Percentiles rank a stretch among this genome's conserved stretches.
Conservation (phyloP, 345 rosid genomes). For the Eucalyptus decipiens region DNA sequence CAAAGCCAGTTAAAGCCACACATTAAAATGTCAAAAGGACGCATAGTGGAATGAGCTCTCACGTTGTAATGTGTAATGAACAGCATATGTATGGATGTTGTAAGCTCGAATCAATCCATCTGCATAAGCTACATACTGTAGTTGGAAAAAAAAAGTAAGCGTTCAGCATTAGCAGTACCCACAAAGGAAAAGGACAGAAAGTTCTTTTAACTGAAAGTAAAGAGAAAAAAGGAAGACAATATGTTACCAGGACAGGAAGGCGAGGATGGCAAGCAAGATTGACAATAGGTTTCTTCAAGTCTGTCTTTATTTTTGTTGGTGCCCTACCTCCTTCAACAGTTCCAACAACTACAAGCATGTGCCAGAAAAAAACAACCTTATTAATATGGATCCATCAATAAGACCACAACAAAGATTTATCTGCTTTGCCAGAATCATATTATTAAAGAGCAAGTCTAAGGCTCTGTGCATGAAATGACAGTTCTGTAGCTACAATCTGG, state of each 20-base stretch:
- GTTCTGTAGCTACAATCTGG: neutral
- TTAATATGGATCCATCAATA: neutral
- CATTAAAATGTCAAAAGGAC: neutral
- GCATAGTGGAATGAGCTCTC: conserved; percentile 7
- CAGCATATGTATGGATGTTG: conserved; percentile 90
- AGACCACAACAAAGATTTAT: neutral
- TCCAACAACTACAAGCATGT: conserved; percentile 72
- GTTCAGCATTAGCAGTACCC: neutral
- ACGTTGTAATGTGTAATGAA: conserved; percentile 86
- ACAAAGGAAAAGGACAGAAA: neutral
- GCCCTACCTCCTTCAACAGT: conserved; percentile 93
- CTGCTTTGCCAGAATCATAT: neutral
- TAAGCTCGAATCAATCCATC: conserved; percentile 97
- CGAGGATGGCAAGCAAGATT: conserved; percentile 98
- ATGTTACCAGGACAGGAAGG: conserved; percentile 81
- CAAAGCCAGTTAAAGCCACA: neutral
- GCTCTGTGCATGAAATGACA: neutral
- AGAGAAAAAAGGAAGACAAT: neutral
- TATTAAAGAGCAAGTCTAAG: neutral
- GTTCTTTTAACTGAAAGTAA: neutral
- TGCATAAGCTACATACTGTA: conserved; percentile 94
- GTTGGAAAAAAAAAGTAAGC: neutral
- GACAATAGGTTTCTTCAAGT: conserved; percentile 88
- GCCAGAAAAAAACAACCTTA: neutral
- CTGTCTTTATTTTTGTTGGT: conserved; percentile 93